Base-by-base conservation (phyloP, 805 yeast genomes). In the Tetrapisispora fleetii region DNA sequence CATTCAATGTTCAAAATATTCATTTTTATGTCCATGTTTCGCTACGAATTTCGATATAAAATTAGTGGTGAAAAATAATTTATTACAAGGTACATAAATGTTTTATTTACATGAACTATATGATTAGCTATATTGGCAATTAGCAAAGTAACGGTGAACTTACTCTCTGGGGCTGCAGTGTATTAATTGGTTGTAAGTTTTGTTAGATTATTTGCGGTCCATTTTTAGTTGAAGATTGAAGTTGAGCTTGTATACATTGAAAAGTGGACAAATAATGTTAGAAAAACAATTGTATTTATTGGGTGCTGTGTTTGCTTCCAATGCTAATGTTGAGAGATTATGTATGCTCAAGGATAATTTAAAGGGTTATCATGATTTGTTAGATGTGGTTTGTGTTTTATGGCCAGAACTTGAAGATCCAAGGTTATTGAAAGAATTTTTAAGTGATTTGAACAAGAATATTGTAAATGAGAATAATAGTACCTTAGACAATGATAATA, bases 341-440 rank as follows among this genome's bases (percentile, higher is more conserved):
- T 8, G 27, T 40, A 21, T 27, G 43, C 41, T 53, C 4, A 36
- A 53, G 21, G 14, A 38, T 16, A 48, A 37, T 48, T 48, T 47
- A 46, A 50, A 43, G 33, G 48, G 37, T n/a, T 46, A 54, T 4
- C 24, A 41, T n/a, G 59, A 53, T 7, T 49, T 56, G 11, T 55
- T 55, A 18, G 54, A 60, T 37, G 52, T 52, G 2, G 38, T 59
- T 10, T 55, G 64, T 38, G 58, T 60, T 14, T 47, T 65, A 16
- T 63, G 64, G 64, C 68, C 68, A 32, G 68, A 64, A 51, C 44
- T 58, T 18, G 60, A 54, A 35, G 62, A 60, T 40, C 66, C 65
- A 13, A 24, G 37, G 5, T 40, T 49, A 7, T 45, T 63, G 40
- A 27, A 42, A 18, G 58, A 54, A 30, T 44, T 56, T 16, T 51